Conservation (phyloP, 2,329 filamentous ascomycete species). For the Penicillium sclerotiorum region DNA sequence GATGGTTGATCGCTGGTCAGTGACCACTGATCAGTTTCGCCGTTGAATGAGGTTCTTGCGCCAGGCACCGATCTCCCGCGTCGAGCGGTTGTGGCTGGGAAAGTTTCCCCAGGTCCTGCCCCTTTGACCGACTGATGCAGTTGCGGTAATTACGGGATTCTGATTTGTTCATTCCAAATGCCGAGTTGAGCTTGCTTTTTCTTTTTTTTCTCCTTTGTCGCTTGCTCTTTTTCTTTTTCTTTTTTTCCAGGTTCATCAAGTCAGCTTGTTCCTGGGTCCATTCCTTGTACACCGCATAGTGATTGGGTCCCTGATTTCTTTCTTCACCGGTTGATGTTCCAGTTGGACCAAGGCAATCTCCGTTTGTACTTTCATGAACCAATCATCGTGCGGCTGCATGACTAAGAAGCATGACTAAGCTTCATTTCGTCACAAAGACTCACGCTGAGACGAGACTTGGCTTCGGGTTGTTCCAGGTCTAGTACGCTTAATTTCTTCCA, state of each 20-base stretch:
- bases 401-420: constrained; percentile 7
- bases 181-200: not conserved
- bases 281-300: not conserved
- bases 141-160: constrained; percentile 2
- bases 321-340: constrained; percentile 3
- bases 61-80: constrained; percentile 23
- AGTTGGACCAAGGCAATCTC: constrained; percentile 13
- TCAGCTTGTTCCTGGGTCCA: not conserved
- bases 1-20: too few species aligned
- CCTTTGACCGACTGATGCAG: not conserved
- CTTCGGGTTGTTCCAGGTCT: not conserved
- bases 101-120: not conserved
- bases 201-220: too few species aligned
- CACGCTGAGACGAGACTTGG: not conserved
- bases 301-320: constrained; percentile 6
- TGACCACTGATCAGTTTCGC: too few species aligned
- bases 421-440: constrained; percentile 13
- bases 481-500: too few species aligned
- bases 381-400: constrained; percentile 7
- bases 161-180: constrained; percentile 1
- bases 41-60: constrained; percentile 3
- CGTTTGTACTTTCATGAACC: constrained; percentile 10
- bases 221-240: too few species aligned
- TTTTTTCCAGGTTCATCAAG: too few species aligned
- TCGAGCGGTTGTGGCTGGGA: constrained; percentile 18